Conservation (phyloP, 192 early-diverging fungal genomes). For the Linnemannia schmuckeri region DNA sequence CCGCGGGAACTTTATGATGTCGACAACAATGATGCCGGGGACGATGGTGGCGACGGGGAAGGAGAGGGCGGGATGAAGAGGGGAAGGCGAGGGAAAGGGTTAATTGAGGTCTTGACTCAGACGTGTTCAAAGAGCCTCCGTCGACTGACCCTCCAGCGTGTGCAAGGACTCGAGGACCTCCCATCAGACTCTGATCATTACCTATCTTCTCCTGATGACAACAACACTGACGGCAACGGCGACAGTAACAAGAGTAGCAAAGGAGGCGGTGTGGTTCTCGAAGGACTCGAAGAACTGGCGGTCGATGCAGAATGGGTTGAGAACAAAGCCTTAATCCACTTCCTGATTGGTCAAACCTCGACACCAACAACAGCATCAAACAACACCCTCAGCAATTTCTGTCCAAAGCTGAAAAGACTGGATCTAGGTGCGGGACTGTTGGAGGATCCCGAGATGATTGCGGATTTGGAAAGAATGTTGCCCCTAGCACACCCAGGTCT, state of each 20-base stretch:
- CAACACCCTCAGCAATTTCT: not conserved
- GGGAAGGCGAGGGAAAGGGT: not conserved
- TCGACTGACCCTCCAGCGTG: not conserved
- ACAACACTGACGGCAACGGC: not conserved
- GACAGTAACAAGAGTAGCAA: not conserved
- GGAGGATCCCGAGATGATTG: slow-evolving; percentile 5
- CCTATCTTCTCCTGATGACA: not conserved
- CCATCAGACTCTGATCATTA: not conserved
- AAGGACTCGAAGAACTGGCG: slow-evolving; percentile 9
- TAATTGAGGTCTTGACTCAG: not conserved
- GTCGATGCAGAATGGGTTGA: slow-evolving; percentile 23
- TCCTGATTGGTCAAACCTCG: not conserved
- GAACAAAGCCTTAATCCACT: slow-evolving; percentile 12
- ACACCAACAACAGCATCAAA: not conserved
- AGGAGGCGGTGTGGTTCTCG: not conserved
- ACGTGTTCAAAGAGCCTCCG: not conserved
- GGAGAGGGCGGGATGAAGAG: not conserved
- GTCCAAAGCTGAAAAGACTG: slow-evolving; percentile 9
- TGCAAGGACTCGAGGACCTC: not conserved
- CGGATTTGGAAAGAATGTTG: not conserved
- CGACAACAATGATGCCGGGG: not conserved
- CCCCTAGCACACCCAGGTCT: not conserved
- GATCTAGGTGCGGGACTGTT: not conserved
- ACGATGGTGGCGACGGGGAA: not conserved
- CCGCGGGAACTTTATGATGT: not conserved